phyloP scores from a whole-genome alignment of 2,329 filamentous ascomycete genomes.

The Xylariaceae sp. region DNA sequence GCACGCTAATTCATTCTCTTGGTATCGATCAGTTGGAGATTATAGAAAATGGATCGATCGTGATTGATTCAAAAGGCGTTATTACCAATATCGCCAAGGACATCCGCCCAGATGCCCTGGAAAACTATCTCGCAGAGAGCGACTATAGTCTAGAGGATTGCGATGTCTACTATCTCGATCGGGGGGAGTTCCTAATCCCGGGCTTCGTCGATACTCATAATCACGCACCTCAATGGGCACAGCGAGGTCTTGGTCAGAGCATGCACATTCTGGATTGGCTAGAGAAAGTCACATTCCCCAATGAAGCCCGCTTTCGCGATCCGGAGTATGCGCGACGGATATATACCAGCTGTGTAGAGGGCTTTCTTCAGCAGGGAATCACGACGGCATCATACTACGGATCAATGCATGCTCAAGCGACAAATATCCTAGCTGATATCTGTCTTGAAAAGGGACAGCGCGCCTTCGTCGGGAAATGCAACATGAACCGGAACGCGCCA shows the following conservation, averaged over 20 bases:
- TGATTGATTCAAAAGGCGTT: conserved; percentile 24
- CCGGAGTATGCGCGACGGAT: conserved; percentile 46
- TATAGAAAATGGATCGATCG: conserved; percentile 36
- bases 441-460: conserved; percentile 53
- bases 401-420: conserved; percentile 53
- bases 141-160: conserved; percentile 15
- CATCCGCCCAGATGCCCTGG: conserved; percentile 14
- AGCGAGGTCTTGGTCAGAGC: conserved; percentile 46
- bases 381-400: conserved; percentile 61
- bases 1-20: conserved; percentile 40
- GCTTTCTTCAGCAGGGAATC: conserved; percentile 58
- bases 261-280: conserved; percentile 61
- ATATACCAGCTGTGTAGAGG: conserved; percentile 51
- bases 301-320: conserved; percentile 59
- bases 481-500: conserved; percentile 56
- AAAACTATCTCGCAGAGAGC: conserved; percentile 10
- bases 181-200: conserved; percentile 52
- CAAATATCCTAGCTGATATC: conserved; percentile 51
- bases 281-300: conserved; percentile 58
- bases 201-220: conserved; percentile 66
- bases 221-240: conserved; percentile 57
- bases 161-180: conserved; percentile 30
- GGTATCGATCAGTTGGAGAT: conserved; percentile 33
- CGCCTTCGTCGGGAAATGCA: conserved; percentile 59
- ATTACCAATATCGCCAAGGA: conserved; percentile 25